Evolutionary conservation across 768 basidiomycete species (phyloP).

Genomic region (Boletus edulis): DNA sequence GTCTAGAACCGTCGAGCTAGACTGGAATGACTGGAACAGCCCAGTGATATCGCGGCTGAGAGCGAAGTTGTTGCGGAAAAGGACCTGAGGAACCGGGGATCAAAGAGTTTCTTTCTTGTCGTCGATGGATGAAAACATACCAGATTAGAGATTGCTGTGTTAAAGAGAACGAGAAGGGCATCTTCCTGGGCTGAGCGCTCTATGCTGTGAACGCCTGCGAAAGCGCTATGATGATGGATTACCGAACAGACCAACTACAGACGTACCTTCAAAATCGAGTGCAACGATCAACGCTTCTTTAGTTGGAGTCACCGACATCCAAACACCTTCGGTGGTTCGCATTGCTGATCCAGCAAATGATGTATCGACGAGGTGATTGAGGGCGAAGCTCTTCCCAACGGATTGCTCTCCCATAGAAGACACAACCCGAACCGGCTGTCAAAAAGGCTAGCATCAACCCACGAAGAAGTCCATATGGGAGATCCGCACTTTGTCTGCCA

Average conservation of each 20-base stretch:
- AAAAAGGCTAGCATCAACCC: not conserved
- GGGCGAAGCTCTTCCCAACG: conserved; percentile 56
- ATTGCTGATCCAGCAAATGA: conserved; percentile 66
- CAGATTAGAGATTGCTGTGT: conserved; percentile 62
- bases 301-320: conserved; percentile 66
- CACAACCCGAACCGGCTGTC: conserved; percentile 58
- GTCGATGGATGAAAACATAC: conserved; percentile 31
- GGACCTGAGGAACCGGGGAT: conserved; percentile 38
- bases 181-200: conserved; percentile 65
- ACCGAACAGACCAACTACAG: not conserved
- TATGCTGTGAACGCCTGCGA: conserved; percentile 59
- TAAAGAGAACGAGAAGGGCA: conserved; percentile 61
- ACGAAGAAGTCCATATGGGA: not conserved
- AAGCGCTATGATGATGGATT: not conserved
- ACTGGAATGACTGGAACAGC: conserved; percentile 60
- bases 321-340: conserved; percentile 63
- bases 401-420: conserved; percentile 71
- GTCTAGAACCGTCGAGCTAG: conserved; percentile 53
- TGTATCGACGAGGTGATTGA: conserved; percentile 62
- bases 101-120: not conserved
- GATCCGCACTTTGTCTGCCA: conserved; percentile 47
- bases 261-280: conserved; percentile 60
- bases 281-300: conserved; percentile 54
- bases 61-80: conserved; percentile 67
- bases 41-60: conserved; percentile 60